Percentiles rank a stretch among this genome's conserved stretches.
These are phyloP conservation scores for Colletotrichum neosansevieriae DNA, from an alignment of 2,329 filamentous ascomycete species.

Conservation along the genomic window DNA sequence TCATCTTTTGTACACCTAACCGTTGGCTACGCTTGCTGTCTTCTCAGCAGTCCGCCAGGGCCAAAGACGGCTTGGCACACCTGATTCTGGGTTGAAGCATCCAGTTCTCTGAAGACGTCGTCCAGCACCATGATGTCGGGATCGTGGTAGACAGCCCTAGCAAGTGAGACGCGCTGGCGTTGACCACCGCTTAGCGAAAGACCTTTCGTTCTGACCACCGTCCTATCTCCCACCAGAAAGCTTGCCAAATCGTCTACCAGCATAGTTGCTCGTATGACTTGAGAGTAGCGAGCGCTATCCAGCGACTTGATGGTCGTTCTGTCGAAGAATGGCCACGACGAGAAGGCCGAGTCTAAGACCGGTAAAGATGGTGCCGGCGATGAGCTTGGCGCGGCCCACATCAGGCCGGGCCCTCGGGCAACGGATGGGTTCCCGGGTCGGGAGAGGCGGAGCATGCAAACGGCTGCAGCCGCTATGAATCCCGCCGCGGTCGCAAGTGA, in stretches of 20 bases:
- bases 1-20: background rate
- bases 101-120: constrained; percentile 11
- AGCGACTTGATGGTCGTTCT: constrained; percentile 41
- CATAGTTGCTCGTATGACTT: constrained; percentile 49
- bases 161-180: constrained; percentile 46
- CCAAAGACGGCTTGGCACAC: constrained; percentile 10
- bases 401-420: background rate
- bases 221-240: constrained; percentile 51
- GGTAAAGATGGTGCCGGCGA: constrained; percentile 6
- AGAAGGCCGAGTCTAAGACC: constrained; percentile 18
- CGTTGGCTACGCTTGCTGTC: background rate
- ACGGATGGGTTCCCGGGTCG: background rate
- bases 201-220: constrained; percentile 54
- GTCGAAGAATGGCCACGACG: background rate
- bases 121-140: background rate
- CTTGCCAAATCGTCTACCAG: constrained; percentile 47
- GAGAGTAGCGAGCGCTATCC: constrained; percentile 48
- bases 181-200: constrained; percentile 58
- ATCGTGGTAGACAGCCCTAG: constrained; percentile 1
- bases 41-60: background rate
- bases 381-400: constrained; percentile 10
- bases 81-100: background rate
- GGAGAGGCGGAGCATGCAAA: background rate
- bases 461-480: background rate
- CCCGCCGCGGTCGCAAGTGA: background rate